Evolutionary conservation across 257 asterid genomes (phyloP), one percentile per base, ranked within the genome.

Genomic region (Gynochthodes officinalis): DNA sequence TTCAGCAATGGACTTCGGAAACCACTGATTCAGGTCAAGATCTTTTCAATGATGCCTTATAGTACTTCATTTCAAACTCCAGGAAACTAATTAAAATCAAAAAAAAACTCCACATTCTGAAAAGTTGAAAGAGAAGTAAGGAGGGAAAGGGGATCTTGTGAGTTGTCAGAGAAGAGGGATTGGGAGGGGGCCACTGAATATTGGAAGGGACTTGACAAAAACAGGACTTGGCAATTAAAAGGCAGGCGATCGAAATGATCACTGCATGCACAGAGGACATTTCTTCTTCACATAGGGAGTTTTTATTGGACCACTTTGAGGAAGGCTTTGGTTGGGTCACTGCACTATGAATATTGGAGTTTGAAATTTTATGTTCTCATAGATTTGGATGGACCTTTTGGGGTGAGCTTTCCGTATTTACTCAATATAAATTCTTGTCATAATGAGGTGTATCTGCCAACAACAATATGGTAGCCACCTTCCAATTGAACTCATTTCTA

Each of bases 111-210:
- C 30, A 70, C 15, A 15, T 16, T 10, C 28, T 16, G 60, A 64
- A 27, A 37, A 71, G 18, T 18, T 32, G 55, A 55, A 64, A 68
- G 39, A n/a, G 5, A 27, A 30, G 42, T 35, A 64, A 76, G 33
- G 55, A 54, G 79, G 77, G 75, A 85, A 78, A 80, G 69, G 87
- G 79, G 89, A 86, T 87, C 96, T 89, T 89, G 96, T 91, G 96
- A 89, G 82, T 44, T 89, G 91, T 83, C 96, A 84, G 96, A 82
- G 76, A 54, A 39, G 71, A 35, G 65, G 65, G 69, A 53, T 43
- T 28, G 55, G 71, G 74, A 33, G 49, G 79, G 85, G 78, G n/a
- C 84, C 84, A 72, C 76, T 69, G 86, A 69, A 72, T 81, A 84
- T 70, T 73, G 83, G 85, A 80, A 81, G 85, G 72, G 94, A 86